Base-by-base conservation (phyloP, 495 filamentous ascomycete species). In the Neurospora tetraspora region DNA sequence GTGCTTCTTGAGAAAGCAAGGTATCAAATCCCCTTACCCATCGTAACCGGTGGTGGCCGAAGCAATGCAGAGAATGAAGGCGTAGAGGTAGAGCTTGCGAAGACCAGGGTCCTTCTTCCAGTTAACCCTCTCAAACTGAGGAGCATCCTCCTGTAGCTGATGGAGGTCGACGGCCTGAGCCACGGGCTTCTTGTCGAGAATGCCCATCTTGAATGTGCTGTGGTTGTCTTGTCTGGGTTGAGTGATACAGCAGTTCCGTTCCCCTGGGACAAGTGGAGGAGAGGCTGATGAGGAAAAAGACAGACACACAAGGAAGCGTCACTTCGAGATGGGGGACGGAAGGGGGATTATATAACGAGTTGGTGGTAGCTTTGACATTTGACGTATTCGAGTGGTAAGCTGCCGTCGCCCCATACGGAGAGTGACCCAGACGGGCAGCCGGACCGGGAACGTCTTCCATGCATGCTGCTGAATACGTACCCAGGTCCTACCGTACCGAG, bases 1-100 rank as follows among this genome's bases (percentile, higher is more conserved):
- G 69, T 43, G 39, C 38, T 40, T 20, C 4, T 47, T 20, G n/a
- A 23, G 4, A 43, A 9, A 18, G 16, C 16, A 42, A 42, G 9
- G 9, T 20, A 12, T 27, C 11, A 20, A 39, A 37, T 31, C 31
- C 14, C 47, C 78, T 68, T 79, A 86, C 83, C 84, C 90, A 85
- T 92, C 90, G 80, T 91, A 92, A 79, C 90, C 90, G 59, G 86
- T 88, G 65, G 87, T 90, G 23, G 88, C 88, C 16, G 89, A 90
- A 27, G 88, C 88, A 73, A 91, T 76, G 71, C 87, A 90, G 42
- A 90, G 85, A 59, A 90, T 78, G 70, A 85, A 77, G 47, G 85
- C 84, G 77, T 84, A 88, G 74, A 85, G 85, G 79, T 89, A 89
- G 11, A 91, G 87, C 81, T 86, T 89, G 76, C 88, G 81, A 53